Evolutionary conservation across 495 filamentous ascomycete species (phyloP).

Genomic region (Daldinia concentrica): DNA sequence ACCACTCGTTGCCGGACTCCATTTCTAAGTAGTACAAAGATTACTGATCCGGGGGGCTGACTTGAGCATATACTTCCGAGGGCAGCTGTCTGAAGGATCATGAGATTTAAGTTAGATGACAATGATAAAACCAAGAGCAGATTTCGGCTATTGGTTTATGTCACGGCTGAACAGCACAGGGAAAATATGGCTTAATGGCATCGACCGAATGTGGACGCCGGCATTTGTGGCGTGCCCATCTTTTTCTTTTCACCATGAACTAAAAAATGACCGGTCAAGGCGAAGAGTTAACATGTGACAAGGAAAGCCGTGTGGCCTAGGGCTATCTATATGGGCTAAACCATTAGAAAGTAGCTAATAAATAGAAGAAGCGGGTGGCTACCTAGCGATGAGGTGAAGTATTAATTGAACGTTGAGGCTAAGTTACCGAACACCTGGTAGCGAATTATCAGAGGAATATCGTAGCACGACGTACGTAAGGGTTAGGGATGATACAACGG

Average conservation of each 20-base stretch:
- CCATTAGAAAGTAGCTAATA: background rate
- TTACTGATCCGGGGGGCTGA: background rate
- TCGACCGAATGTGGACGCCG: background rate
- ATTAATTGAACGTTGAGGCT: conserved; percentile 1
- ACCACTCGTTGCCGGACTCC: background rate
- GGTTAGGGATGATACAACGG: background rate
- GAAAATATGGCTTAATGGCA: conserved; percentile 5
- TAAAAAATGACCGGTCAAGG: background rate
- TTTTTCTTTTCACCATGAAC: conserved; percentile 16
- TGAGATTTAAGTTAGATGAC: background rate
- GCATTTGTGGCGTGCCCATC: conserved; percentile 23
- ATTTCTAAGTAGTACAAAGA: conserved; percentile 8
- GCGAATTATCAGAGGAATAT: conserved; percentile 3
- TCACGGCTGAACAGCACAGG: background rate
- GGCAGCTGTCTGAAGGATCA: background rate
- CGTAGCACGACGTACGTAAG: conserved; percentile 5
- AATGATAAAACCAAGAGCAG: background rate
- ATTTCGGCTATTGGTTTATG: background rate
- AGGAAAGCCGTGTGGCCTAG: background rate
- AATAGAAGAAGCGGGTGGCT: background rate
- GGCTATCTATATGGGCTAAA: background rate
- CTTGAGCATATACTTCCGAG: background rate
- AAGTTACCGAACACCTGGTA: conserved; percentile 24
- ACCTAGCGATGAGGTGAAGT: background rate
- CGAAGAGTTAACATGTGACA: background rate